Evolutionary conservation across 352 stramenopile species (phyloP).

Genomic region (Phytophthora melonis): DNA sequence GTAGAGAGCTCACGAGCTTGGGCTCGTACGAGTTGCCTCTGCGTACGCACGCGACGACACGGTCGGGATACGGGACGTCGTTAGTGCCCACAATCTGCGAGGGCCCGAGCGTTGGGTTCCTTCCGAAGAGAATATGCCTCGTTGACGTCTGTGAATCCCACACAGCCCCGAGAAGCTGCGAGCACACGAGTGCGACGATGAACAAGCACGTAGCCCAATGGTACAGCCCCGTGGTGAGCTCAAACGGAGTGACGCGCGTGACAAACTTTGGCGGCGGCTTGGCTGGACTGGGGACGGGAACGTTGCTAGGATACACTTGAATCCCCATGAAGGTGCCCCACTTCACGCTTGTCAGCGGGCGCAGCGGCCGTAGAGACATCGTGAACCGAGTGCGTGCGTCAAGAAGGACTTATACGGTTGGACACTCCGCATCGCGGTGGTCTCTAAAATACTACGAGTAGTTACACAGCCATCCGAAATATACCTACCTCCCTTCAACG

Average conservation of each 20-base stretch:
- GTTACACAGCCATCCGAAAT: too few relatives aligned
- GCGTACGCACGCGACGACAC: constrained; percentile 47
- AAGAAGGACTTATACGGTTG: background rate
- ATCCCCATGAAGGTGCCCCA: background rate
- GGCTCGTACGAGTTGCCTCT: constrained; percentile 38
- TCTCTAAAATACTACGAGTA: too few relatives aligned
- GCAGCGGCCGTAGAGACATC: background rate
- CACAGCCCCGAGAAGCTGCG: constrained; percentile 44
- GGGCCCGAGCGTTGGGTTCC: constrained; percentile 13
- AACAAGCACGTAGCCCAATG: constrained; percentile 16
- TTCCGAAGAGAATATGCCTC: constrained; percentile 20
- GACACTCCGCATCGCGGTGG: too few relatives aligned
- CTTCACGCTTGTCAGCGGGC: background rate
- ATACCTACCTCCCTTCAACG: too few relatives aligned
- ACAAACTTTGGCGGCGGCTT: background rate
- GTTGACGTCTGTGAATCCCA: constrained; percentile 28
- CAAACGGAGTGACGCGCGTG: background rate
- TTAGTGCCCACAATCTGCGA: constrained; percentile 46
- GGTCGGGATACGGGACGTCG: constrained; percentile 57
- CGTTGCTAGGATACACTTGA: constrained; percentile 7
- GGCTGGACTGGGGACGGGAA: background rate
- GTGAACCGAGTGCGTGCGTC: background rate
- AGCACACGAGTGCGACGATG: constrained; percentile 32
- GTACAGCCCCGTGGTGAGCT: constrained; percentile 16
- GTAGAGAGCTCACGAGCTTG: constrained; percentile 44